These are phyloP conservation scores for Pleurotus cornucopiae DNA, from an alignment of 768 basidiomycete species.

Conservation along the genomic window DNA sequence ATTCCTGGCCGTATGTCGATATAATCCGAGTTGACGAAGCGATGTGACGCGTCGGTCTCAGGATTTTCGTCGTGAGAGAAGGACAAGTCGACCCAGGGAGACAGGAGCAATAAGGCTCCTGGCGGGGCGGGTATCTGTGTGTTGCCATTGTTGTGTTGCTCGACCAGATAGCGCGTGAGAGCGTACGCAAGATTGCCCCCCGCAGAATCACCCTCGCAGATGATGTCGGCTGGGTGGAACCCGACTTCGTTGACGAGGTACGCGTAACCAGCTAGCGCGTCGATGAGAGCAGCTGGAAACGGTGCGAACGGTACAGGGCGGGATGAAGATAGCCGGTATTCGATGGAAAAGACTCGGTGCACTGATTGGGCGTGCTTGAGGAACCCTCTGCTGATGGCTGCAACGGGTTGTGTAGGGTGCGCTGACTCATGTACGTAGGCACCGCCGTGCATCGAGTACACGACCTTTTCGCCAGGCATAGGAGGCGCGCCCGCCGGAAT, in stretches of 20 bases:
- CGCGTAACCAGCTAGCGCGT: slow-evolving; percentile 69
- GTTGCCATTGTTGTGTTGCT: slow-evolving; percentile 31
- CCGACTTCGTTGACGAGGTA: slow-evolving; percentile 59
- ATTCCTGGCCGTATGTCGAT: slow-evolving; percentile 21
- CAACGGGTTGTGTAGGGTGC: slow-evolving; percentile 45
- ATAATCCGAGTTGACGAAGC: slow-evolving; percentile 32
- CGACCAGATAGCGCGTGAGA: slow-evolving; percentile 58
- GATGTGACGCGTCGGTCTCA: slow-evolving; percentile 32
- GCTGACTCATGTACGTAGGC: slow-evolving; percentile 52
- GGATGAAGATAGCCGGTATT: slow-evolving; percentile 62
- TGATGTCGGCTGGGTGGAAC: slow-evolving; percentile 56
- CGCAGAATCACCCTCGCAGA: slow-evolving; percentile 72
- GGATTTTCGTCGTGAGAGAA: slow-evolving; percentile 27
- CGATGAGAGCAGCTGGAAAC: slow-evolving; percentile 77
- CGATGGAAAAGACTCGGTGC: slow-evolving; percentile 52
- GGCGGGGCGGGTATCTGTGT: slow-evolving; percentile 33
- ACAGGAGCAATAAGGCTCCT: slow-evolving; percentile 46
- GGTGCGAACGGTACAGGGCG: slow-evolving; percentile 35
- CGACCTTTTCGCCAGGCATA: slow-evolving; percentile 47
- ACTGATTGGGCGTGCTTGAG: slow-evolving; percentile 40
- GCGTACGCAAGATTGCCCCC: slow-evolving; percentile 71
- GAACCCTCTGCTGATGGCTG: slow-evolving; percentile 41
- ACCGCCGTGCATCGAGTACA: slow-evolving; percentile 65
- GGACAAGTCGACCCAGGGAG: slow-evolving; percentile 52
- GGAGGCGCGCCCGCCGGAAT: slow-evolving; percentile 33